Evolutionary conservation across 2,329 filamentous ascomycete species (phyloP), one percentile per base, ranked within the genome.

Genomic region (Corynespora cassiicola): DNA sequence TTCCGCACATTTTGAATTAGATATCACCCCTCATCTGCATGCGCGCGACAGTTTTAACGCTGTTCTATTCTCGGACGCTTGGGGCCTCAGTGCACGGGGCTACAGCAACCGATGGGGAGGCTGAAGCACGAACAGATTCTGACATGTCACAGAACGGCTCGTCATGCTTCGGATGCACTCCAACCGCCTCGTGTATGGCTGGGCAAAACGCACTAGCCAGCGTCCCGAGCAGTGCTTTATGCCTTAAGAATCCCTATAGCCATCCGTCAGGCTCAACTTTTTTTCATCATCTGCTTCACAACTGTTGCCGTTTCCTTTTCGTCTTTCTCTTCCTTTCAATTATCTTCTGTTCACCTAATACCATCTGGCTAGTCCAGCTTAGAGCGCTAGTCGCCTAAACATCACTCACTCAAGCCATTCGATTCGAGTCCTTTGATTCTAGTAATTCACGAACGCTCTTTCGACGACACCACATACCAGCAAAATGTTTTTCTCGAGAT

Each of bases 331-430:
- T 52, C 44, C 36, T 32, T 41, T 61, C 59, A 43, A 33, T 54
- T 45, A 47, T 47, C 37, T 32, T 54, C 52, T 46, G 44, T 56
- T 62, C 52, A 50, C 42, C 56, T 59, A 52, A 52, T 66, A 67
- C 63, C 65, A 54, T 36, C 61, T 68, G 63, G 65, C 64, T 55
- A 68, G 64, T 55, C 64, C 64, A 68, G 59, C 46, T 58, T 56
- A 61, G 55, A 68, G 65, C 65, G 65, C 65, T 61, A 68, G 65
- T 57, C 64, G 65, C 64, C 58, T 57, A 44, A 36, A 28, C 39
- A 54, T 27, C 50, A 48, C 44, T 61, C 55, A 48, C 51, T 59
- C 52, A 45, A 45, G 43, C 46, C 39, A 33, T 46, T 36, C 31
- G 24, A 37, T 29, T n/a, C n/a, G n/a, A n/a, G n/a, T n/a, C n/a